These are phyloP conservation scores for Aegilops umbellulata DNA, from an alignment of 176 grass and related monocot species.

Conservation along the genomic window DNA sequence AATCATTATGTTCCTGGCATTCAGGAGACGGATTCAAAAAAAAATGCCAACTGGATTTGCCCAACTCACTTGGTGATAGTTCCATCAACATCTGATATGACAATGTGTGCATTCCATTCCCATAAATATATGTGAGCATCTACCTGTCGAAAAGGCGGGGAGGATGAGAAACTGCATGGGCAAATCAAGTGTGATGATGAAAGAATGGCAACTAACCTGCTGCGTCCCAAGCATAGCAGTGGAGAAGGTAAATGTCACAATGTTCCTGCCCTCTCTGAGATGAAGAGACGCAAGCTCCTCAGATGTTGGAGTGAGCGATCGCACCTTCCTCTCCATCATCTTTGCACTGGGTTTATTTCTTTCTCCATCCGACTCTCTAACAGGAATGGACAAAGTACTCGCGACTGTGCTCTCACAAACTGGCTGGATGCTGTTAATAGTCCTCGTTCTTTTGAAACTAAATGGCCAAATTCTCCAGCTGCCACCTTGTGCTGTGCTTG, in stretches of 20 bases:
- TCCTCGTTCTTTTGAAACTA: conserved; percentile 63
- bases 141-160: conserved; percentile 53
- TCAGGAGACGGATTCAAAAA: neutral
- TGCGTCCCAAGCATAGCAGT: conserved; percentile 87
- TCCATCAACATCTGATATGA: conserved; percentile 98
- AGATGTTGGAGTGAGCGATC: conserved; percentile 68
- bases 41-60: neutral
- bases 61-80: conserved; percentile 93
- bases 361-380: conserved; percentile 35
- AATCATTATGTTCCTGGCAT: neutral
- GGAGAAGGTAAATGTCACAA: conserved; percentile 86
- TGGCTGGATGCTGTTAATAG: conserved; percentile 44
- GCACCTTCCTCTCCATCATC: conserved; percentile 56
- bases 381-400: conserved; percentile 17
- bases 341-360: conserved; percentile 35
- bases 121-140: conserved; percentile 93
- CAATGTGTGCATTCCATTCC: conserved; percentile 85
- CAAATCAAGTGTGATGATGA: conserved; percentile 15
- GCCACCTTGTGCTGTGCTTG: conserved; percentile 43
- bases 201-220: conserved; percentile 53
- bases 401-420: conserved; percentile 28
- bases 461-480: conserved; percentile 98
- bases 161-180: conserved; percentile 6
- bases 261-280: conserved; percentile 85
- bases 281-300: conserved; percentile 77